These are phyloP conservation scores for Nothophaeocryptopus gaeumannii DNA, from an alignment of 2,329 filamentous ascomycete species.

Conservation along the genomic window DNA sequence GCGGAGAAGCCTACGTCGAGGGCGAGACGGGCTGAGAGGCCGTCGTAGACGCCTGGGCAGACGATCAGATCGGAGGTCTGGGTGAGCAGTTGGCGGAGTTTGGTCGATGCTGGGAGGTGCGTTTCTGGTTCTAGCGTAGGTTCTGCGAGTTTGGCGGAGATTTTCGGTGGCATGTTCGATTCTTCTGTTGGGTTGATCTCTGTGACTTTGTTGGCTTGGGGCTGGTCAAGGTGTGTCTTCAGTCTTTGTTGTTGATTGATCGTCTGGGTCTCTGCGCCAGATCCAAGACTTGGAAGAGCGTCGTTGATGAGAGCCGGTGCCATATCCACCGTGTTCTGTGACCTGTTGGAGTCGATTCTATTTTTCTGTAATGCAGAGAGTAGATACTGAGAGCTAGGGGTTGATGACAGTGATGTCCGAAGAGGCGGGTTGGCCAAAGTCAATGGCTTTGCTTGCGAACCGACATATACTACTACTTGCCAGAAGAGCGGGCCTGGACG, in stretches of 20 bases:
- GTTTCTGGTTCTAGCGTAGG: not conserved
- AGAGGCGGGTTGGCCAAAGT: too few relatives aligned
- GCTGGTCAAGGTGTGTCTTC: too few relatives aligned
- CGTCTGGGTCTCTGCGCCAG: not conserved
- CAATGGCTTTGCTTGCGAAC: too few relatives aligned
- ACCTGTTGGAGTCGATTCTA: too few relatives aligned
- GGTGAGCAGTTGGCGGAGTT: constrained; percentile 20
- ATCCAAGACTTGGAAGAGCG: not conserved
- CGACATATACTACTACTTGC: too few relatives aligned
- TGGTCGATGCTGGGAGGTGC: constrained; percentile 6
- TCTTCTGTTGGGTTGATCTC: not conserved
- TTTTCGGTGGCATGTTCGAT: not conserved
- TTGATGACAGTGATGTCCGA: too few relatives aligned
- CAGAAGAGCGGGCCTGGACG: too few relatives aligned
- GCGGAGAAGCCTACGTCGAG: constrained; percentile 49
- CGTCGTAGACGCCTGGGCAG: constrained; percentile 64
- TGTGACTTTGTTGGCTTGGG: too few relatives aligned
- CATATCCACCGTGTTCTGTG: not conserved
- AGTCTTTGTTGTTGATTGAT: not conserved
- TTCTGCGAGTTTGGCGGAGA: not conserved
- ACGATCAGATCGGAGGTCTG: constrained; percentile 44
- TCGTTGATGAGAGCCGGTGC: not conserved
- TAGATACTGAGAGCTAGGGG: too few relatives aligned
- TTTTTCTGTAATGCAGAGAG: too few relatives aligned
- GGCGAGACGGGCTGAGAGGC: constrained; percentile 57